A percentile compares a stretch with the other conserved stretches of the same genome.
phyloP scores from a whole-genome alignment of 305 asterid species.

The Solanum aculeatissimum region DNA sequence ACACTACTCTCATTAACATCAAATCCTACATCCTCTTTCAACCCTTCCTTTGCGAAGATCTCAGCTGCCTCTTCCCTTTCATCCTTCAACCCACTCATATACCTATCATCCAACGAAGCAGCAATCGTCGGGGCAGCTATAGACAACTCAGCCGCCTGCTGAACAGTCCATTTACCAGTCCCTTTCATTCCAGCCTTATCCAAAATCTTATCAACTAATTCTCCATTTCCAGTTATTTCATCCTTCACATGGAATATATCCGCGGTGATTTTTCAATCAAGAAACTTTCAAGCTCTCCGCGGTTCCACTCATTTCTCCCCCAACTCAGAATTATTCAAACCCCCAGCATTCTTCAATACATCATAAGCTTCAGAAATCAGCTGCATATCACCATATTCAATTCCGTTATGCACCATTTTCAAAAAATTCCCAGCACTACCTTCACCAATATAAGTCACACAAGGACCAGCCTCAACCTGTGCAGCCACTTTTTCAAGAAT shows the following conservation, averaged over 20 bases:
- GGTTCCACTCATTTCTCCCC: constrained; percentile 69
- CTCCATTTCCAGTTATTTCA: constrained; percentile 33
- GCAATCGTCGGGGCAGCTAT: constrained; percentile 90
- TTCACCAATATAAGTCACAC: constrained; percentile 78
- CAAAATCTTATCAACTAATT: constrained; percentile 72
- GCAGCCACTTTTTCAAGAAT: constrained; percentile 72
- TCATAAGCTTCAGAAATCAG: constrained; percentile 79
- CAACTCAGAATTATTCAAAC: constrained; percentile 45
- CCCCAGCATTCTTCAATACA: constrained; percentile 64
- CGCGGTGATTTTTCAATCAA: constrained; percentile 67
- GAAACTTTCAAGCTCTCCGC: constrained; percentile 78
- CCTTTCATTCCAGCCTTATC: constrained; percentile 96
- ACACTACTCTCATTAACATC: constrained; percentile 11
- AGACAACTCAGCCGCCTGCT: constrained; percentile 88
- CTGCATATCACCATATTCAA: constrained; percentile 93
- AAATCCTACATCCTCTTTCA: constrained; percentile 34
- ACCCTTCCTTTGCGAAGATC: constrained; percentile 47
- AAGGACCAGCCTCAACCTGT: constrained; percentile 86
- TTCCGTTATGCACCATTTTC: constrained; percentile 86
- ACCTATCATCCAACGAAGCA: constrained; percentile 67
- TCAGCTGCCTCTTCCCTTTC: constrained; percentile 52
- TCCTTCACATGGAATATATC: constrained; percentile 72
- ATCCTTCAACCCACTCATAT: constrained; percentile 75
- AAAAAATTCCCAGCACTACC: constrained; percentile 87
- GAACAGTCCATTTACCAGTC: constrained; percentile 92